Conservation (phyloP, 2,329 filamentous ascomycete species). For the Colletotrichum aenigma region DNA sequence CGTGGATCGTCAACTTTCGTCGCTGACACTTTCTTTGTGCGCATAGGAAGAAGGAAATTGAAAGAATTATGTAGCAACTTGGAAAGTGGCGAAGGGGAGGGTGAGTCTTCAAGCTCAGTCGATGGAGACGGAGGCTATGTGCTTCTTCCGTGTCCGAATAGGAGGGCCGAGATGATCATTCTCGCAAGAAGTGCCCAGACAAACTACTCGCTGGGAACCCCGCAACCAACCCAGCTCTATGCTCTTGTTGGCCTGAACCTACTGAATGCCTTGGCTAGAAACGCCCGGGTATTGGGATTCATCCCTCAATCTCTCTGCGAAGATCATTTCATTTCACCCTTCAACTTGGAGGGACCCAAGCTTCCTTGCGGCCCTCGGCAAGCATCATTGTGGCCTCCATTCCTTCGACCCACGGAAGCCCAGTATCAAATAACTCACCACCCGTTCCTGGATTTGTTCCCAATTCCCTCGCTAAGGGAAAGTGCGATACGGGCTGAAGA, state of each 20-base stretch:
- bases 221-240: neutral
- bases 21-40: neutral
- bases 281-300: conserved; percentile 13
- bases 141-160: neutral
- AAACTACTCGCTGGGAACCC: neutral
- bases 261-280: conserved; percentile 13
- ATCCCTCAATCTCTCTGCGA: conserved; percentile 6
- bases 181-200: neutral
- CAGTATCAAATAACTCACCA: conserved; percentile 31
- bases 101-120: neutral
- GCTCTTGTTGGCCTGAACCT: conserved; percentile 18
- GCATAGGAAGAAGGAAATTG: neutral
- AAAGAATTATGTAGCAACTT: neutral
- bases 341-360: conserved; percentile 6
- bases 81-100: neutral
- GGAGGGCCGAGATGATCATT: neutral
- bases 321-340: conserved; percentile 17
- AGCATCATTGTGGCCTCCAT: neutral
- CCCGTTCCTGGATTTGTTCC: conserved; percentile 35
- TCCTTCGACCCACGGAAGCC: conserved; percentile 29
- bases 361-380: neutral
- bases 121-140: neutral
- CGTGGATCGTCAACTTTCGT: neutral
- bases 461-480: conserved; percentile 30
- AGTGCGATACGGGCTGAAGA: conserved; percentile 23